Evolutionary conservation across 345 rosid genomes (phyloP), one percentile per base, ranked within the genome.

Genomic region (Brassica nigra): DNA sequence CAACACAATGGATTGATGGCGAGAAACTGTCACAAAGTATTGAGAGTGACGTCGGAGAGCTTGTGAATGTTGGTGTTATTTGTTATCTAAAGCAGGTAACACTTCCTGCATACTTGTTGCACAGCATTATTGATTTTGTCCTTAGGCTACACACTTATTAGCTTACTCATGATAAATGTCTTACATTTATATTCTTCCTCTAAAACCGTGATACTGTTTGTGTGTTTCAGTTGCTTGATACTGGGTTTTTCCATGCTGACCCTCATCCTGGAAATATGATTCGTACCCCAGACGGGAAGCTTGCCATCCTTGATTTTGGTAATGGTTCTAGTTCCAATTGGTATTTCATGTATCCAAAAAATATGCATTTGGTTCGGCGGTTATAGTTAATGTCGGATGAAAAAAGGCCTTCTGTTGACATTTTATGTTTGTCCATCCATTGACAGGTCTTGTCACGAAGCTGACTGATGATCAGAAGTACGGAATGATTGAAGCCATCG

Each of bases 221-320:
- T 76, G 58, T 33, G 80, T 84, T 84, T 52, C 90, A 92, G 99
- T 80, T 95, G 81, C 97, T 95, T 82, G 99, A 92, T 76, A 92
- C 97, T 66, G 99, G 99, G 34, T 87, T 95, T 86, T 95, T 95
- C 87, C 99, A 95, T 86, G 99, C 99, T 54, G 97, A 95, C 71
- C 99, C 99, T 71, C 99, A 95, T 84, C 99, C 99, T 77, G 99
- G 99, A 80, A 95, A 95, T 82, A 58, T 95, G 88, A 95, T 95
- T 64, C 97, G 99, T 77, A 95, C 99, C 12, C 97, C 92, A 66
- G 99, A 95, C 47, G 99, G 99, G 84, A 95, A 92, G 86, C 88
- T 95, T 70, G 95, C 97, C 62, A 92, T 95, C 71, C 97, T 95
- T 8, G 99, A 95, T 84, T 95, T 95, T 79, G 99, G 99, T 95